Evolutionary conservation across 2,329 filamentous ascomycete genomes (phyloP), one percentile per base, ranked within the genome.

Genomic region (Zymoseptoria passerinii): DNA sequence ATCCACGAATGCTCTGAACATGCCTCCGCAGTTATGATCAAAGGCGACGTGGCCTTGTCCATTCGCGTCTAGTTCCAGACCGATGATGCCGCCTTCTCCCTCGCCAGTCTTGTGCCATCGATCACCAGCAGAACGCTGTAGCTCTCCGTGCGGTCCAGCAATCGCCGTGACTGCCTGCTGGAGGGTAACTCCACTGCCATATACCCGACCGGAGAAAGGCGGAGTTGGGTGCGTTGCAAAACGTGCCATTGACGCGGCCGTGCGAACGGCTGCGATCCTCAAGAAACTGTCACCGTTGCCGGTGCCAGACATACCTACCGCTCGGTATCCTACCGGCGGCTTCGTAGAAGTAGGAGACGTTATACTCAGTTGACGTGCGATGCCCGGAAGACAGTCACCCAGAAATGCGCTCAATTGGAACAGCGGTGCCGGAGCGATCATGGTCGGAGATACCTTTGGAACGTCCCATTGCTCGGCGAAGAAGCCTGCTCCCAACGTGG

Each of bases 271-370:
- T 13, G 80, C 82, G 1, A 84, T 76, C 3, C 90, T 84, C 16
- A 95, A 78, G 71, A 95, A 96, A 0, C 88, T 90, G 73, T 96
- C 91, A 0, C 92, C 91, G 66, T 96, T 95, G 0, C 91, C 92
- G 0, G 69, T 71, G 16, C 69, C 69, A 16, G 66, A 68, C 51
- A 71, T 66, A 68, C 70, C 66, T 4, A 68, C 64, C n/a, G 65
- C 68, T 52, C 67, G 61, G 28, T 63, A 52, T 8, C 54, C 28
- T 28, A 63, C 28, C 18, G 4, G 23, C 3, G n/a, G 61, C 27
- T 35, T 53, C 27, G 10, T 67, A 16, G 4, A 44, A n/a, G 35
- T 4, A 44, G 35, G 35, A 44, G 35, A 44, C 35, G 35, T 16
- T 16, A 13, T 16, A 16, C 35, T 44, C 16, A n/a, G 13, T 6